A percentile compares a stretch with the other conserved stretches of the same genome.
These are phyloP conservation scores for Eruca vesicaria DNA, from an alignment of 441 rosid genomes.

Conservation along the genomic window DNA sequence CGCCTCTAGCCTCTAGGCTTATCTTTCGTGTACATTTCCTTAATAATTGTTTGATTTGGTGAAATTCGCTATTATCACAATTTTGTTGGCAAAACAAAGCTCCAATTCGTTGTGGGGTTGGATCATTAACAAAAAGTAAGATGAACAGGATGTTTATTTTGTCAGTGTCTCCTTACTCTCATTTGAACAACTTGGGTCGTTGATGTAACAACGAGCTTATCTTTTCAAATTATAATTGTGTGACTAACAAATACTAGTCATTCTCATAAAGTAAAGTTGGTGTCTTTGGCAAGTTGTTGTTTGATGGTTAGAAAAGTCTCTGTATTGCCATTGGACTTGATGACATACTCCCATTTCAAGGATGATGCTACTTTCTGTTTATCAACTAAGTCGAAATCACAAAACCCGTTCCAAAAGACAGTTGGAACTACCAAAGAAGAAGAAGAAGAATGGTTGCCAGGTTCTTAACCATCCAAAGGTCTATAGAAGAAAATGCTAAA, in stretches of 20 bases:
- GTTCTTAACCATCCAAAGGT: not conserved
- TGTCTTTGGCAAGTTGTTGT: not conserved
- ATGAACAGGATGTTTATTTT: not conserved
- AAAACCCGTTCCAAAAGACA: not conserved
- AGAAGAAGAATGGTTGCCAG: not conserved
- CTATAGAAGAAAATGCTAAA: no score
- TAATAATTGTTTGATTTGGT: not conserved
- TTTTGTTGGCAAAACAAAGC: not conserved
- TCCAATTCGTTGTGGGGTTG: not conserved
- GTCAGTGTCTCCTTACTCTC: not conserved
- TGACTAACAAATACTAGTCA: not conserved
- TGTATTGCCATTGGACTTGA: not conserved
- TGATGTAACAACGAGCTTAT: not conserved
- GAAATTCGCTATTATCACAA: not conserved
- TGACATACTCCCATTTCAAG: not conserved
- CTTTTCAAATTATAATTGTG: not conserved
- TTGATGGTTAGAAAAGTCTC: not conserved
- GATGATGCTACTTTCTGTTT: not conserved
- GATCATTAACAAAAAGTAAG: not conserved
- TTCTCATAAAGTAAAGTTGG: not conserved
- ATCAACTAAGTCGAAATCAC: slow-evolving; percentile 16
- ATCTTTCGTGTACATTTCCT: not conserved
- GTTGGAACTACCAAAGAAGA: not conserved
- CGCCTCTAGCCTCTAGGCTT: not conserved
- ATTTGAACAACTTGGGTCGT: not conserved